Evolutionary conservation across 495 filamentous ascomycete species (phyloP).

Genomic region (Lepraria neglecta): DNA sequence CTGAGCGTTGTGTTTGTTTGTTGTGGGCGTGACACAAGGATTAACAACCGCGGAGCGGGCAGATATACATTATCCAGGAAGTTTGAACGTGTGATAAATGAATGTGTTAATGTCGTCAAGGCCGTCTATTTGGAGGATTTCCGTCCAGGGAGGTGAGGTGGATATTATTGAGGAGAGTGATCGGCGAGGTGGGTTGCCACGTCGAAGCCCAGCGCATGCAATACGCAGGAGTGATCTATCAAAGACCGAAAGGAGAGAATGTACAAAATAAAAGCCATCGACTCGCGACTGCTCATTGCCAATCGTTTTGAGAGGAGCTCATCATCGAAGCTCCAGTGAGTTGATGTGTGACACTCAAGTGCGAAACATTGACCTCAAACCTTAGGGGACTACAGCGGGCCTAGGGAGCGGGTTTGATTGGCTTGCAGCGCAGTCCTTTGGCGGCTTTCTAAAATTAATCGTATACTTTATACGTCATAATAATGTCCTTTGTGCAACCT

Average conservation of each 20-base stretch:
- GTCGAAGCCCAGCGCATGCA: slow-evolving; percentile 7
- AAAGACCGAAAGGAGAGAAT: slow-evolving; percentile 9
- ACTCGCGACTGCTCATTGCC: not conserved
- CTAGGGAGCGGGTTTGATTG: too few relatives aligned
- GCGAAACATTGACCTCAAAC: slow-evolving; percentile 9
- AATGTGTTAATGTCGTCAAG: slow-evolving; percentile 1
- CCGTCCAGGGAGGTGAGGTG: not conserved
- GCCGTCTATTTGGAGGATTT: not conserved
- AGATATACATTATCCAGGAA: not conserved
- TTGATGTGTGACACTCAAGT: not conserved
- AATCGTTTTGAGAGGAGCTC: slow-evolving; percentile 5
- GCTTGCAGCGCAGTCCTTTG: too few relatives aligned
- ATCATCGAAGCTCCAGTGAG: too few relatives aligned
- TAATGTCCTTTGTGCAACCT: too few relatives aligned
- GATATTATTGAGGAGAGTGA: not conserved
- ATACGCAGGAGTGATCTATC: not conserved
- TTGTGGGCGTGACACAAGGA: not conserved
- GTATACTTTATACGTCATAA: too few relatives aligned
- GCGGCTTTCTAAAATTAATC: too few relatives aligned
- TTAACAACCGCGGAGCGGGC: not conserved
- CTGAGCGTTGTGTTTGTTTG: not conserved
- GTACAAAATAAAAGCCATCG: not conserved
- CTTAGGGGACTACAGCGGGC: not conserved
- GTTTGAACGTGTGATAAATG: not conserved
- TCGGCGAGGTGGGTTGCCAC: slow-evolving; percentile 7